phyloP scores from a whole-genome alignment of 176 grass and related monocot genomes.

The Lolium perenne region DNA sequence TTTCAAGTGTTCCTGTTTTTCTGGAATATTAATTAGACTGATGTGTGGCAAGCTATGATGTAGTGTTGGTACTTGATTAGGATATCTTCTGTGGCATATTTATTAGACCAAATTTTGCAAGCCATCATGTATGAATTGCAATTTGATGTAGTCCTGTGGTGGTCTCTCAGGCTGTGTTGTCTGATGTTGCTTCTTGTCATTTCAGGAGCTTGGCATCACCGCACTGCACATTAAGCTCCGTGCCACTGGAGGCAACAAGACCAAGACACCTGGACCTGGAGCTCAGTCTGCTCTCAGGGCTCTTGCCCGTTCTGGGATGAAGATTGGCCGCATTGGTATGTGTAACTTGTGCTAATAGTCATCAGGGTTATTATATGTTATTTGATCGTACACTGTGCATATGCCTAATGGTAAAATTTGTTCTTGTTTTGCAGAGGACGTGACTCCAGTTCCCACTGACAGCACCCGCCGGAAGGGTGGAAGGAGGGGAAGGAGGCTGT shows the following conservation, averaged over 20 bases:
- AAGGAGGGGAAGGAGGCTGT: slow-evolving; percentile 85
- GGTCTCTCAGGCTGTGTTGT: not conserved
- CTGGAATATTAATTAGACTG: not conserved
- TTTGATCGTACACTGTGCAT: not conserved
- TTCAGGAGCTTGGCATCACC: slow-evolving; percentile 88
- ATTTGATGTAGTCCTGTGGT: not conserved
- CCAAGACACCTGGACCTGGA: slow-evolving; percentile 87
- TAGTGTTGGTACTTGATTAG: not conserved
- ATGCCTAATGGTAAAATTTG: not conserved
- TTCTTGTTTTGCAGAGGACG: slow-evolving; percentile 64
- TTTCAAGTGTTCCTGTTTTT: not conserved
- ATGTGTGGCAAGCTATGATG: not conserved
- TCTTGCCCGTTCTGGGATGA: slow-evolving; percentile 94
- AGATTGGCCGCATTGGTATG: slow-evolving; percentile 86
- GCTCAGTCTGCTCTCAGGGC: slow-evolving; percentile 91
- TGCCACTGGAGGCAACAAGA: slow-evolving; percentile 93
- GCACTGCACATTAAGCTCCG: slow-evolving; percentile 81
- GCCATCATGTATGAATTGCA: not conserved
- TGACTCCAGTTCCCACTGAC: slow-evolving; percentile 81
- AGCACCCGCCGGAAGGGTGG: slow-evolving; percentile 88
- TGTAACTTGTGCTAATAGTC: not conserved
- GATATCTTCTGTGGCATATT: not conserved
- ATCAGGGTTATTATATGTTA: not conserved
- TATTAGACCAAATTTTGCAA: not conserved
- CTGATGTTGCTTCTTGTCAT: not conserved